These are phyloP conservation scores for Quercus dentata DNA, from an alignment of 306 rosid genomes.

Conservation along the genomic window DNA sequence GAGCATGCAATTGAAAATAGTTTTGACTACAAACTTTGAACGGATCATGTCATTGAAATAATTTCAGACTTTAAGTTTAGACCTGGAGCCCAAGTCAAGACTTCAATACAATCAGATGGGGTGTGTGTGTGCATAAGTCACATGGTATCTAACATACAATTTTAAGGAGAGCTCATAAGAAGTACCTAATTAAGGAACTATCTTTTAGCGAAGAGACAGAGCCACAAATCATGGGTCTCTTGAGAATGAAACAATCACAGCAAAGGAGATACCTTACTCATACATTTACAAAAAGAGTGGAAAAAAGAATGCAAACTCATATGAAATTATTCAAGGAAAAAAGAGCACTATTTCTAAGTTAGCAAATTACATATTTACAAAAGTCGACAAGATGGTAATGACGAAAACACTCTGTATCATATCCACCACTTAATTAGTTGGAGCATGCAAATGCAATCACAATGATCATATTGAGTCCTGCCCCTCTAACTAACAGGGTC, in stretches of 20 bases:
- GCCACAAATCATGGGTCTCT: too few relatives aligned
- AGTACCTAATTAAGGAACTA: not conserved
- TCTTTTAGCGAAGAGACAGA: too few relatives aligned
- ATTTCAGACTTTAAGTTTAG: not conserved
- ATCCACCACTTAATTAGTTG: not conserved
- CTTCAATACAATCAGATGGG: not conserved
- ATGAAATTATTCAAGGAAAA: too few relatives aligned
- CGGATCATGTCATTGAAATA: not conserved
- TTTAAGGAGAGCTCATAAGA: not conserved
- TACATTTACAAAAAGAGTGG: too few relatives aligned
- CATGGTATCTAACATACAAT: not conserved
- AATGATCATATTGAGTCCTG: not conserved
- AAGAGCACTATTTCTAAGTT: too few relatives aligned
- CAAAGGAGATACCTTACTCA: too few relatives aligned
- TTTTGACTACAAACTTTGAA: not conserved
- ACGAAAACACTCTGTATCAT: not conserved
- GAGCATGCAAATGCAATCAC: not conserved
- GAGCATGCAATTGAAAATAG: not conserved
- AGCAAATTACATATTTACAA: too few relatives aligned
- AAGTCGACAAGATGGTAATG: not conserved
- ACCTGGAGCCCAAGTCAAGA: not conserved
- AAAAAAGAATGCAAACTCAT: too few relatives aligned
- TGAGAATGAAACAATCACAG: too few relatives aligned
- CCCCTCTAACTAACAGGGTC: not conserved
- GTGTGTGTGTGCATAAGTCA: too few relatives aligned